Conservation (phyloP, 176 grass and related monocot genomes). For the Melocanna baccifera region DNA sequence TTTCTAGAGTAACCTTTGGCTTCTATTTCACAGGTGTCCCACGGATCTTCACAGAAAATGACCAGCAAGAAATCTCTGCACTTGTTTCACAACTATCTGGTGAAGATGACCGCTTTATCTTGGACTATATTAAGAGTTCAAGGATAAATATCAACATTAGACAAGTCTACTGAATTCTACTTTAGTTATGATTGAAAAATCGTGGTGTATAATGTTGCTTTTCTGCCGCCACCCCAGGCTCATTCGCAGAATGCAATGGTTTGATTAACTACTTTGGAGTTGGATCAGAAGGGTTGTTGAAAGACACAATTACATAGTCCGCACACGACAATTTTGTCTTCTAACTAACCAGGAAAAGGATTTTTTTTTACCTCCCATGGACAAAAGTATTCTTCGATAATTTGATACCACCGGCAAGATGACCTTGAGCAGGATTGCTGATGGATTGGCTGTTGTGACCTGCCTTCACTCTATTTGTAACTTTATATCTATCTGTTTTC, state of each 20-base stretch:
- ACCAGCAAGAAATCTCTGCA: constrained; percentile 49
- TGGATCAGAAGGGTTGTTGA: background rate
- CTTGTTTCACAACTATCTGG: constrained; percentile 48
- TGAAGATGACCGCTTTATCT: constrained; percentile 47
- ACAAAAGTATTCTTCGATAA: background rate
- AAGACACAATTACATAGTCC: background rate
- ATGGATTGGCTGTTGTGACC: background rate
- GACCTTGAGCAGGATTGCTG: background rate
- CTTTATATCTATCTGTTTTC: background rate
- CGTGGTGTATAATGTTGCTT: background rate
- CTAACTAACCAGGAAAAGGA: background rate
- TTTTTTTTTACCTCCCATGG: background rate
- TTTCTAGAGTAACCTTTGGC: background rate
- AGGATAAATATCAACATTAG: constrained; percentile 92
- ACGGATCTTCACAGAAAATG: constrained; percentile 62
- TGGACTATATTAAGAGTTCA: constrained; percentile 67
- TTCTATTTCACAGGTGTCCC: constrained; percentile 46
- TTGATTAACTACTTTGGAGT: background rate
- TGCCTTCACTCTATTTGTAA: background rate
- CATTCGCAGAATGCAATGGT: background rate
- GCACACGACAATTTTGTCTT: background rate
- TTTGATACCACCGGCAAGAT: background rate
- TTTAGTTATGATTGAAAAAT: background rate
- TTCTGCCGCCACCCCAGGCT: background rate
- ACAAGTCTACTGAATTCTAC: constrained; percentile 48